Percentiles rank a stretch among this genome's conserved stretches.
Conservation (phyloP, 768 basidiomycete genomes). For the Termitomyces heimii region DNA sequence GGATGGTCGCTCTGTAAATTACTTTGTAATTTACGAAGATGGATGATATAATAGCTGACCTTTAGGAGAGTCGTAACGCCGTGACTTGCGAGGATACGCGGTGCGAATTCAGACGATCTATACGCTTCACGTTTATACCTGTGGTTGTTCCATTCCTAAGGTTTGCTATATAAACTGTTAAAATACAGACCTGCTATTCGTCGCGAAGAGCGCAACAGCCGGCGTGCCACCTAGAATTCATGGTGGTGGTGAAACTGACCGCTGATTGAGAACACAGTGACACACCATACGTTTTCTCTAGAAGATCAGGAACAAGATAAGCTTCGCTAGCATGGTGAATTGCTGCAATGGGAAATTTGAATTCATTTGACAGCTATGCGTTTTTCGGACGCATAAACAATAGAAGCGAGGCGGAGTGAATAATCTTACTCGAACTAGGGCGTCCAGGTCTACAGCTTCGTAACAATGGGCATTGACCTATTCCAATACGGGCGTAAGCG, state of each 20-base stretch:
- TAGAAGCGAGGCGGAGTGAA: background rate
- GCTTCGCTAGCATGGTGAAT: constrained; percentile 81
- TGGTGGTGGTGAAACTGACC: background rate
- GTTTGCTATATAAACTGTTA: background rate
- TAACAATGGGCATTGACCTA: constrained; percentile 55
- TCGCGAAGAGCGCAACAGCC: constrained; percentile 74
- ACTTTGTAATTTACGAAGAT: background rate
- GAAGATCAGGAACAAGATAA: constrained; percentile 71
- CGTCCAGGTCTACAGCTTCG: constrained; percentile 65
- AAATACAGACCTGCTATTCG: constrained; percentile 27
- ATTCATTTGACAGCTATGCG: constrained; percentile 71
- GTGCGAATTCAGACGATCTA: constrained; percentile 74
- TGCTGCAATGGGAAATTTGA: constrained; percentile 71
- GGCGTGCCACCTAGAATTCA: constrained; percentile 51
- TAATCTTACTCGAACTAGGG: constrained; percentile 49
- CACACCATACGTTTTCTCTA: constrained; percentile 66
- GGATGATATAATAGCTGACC: constrained; percentile 24
- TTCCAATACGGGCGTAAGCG: background rate
- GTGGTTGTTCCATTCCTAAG: constrained; percentile 1
- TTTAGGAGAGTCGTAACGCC: constrained; percentile 74
- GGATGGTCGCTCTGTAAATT: constrained; percentile 58
- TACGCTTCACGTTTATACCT: constrained; percentile 82
- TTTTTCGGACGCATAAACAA: background rate
- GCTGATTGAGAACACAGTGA: background rate
- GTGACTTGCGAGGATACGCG: constrained; percentile 63